Percentiles rank a stretch among this genome's conserved stretches.
Conservation (phyloP, 495 filamentous ascomycete species). For the Lepraria neglecta region DNA sequence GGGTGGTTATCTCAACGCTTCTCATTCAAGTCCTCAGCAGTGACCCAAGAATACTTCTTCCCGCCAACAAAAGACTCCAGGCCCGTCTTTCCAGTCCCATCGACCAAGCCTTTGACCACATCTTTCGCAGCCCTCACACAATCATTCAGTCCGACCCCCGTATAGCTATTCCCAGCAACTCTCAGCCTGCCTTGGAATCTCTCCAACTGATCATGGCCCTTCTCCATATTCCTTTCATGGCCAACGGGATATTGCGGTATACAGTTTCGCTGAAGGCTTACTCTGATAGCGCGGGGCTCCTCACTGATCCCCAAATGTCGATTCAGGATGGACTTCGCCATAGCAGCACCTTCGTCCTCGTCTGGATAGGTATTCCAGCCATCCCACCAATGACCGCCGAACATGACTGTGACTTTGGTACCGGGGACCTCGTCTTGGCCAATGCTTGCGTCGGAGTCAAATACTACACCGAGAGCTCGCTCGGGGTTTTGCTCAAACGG, state of each 20-base stretch:
- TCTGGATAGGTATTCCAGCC: slow-evolving; percentile 52
- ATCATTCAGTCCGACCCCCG: slow-evolving; percentile 56
- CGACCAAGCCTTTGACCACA: slow-evolving; percentile 35
- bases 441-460: slow-evolving; percentile 65
- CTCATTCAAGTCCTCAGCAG: not conserved
- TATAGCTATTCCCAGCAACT: slow-evolving; percentile 77
- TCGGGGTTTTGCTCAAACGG: slow-evolving; percentile 72
- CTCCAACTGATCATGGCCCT: slow-evolving; percentile 50
- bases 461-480: slow-evolving; percentile 79
- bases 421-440: slow-evolving; percentile 52
- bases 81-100: slow-evolving; percentile 30
- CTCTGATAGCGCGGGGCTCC: slow-evolving; percentile 48
- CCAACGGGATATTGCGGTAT: slow-evolving; percentile 86
- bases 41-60: slow-evolving; percentile 18
- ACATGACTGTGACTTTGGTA: slow-evolving; percentile 90
- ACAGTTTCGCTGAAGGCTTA: slow-evolving; percentile 64
- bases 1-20: not conserved
- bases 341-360: slow-evolving; percentile 53
- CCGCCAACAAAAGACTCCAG: slow-evolving; percentile 30
- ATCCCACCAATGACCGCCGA: slow-evolving; percentile 92
- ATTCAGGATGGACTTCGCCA: slow-evolving; percentile 61
- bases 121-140: slow-evolving; percentile 50
- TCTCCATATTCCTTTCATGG: slow-evolving; percentile 58
- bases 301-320: slow-evolving; percentile 68
- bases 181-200: slow-evolving; percentile 58